Conservation (phyloP, 1,284 basidiomycete species). For the Leccinum fallax region DNA sequence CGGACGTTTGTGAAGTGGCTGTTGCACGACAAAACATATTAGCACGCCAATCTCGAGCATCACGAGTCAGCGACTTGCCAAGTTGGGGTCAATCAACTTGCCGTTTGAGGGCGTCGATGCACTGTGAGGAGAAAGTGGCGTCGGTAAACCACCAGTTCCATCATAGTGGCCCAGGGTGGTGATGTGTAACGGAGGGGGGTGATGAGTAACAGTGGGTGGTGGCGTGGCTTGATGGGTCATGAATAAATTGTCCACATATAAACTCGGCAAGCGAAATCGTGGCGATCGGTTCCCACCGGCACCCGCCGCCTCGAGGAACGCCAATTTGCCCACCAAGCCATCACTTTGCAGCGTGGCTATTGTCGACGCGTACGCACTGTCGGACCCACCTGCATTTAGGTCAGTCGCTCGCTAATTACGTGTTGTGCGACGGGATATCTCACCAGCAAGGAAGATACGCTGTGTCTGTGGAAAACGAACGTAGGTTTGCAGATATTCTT, state of each 20-base stretch:
- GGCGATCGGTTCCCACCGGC: slow-evolving; percentile 50
- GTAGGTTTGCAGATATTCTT: slow-evolving; percentile 79
- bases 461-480: slow-evolving; percentile 73
- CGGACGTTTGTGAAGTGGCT: slow-evolving; percentile 58
- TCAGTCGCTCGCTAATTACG: slow-evolving; percentile 7
- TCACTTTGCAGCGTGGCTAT: slow-evolving; percentile 59
- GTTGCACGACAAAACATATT: slow-evolving; percentile 11
- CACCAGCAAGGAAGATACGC: slow-evolving; percentile 72
- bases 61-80: slow-evolving; percentile 41
- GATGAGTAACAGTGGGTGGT: slow-evolving; percentile 33
- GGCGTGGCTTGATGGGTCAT: slow-evolving; percentile 50
- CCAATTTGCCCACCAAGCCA: slow-evolving; percentile 66
- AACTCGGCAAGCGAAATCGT: slow-evolving; percentile 53
- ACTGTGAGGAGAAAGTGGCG: slow-evolving; percentile 52
- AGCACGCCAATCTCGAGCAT: slow-evolving; percentile 16
- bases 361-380: slow-evolving; percentile 48
- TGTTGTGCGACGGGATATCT: slow-evolving; percentile 15
- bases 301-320: slow-evolving; percentile 55
- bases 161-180: slow-evolving; percentile 40
- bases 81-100: slow-evolving; percentile 53
- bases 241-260: slow-evolving; percentile 67
- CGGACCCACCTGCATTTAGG: slow-evolving; percentile 39
- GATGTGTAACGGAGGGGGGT: slow-evolving; percentile 48
- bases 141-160: slow-evolving; percentile 54
- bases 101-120: slow-evolving; percentile 35